Conservation (phyloP, 257 asterid species). For the Gentiana dahurica region DNA sequence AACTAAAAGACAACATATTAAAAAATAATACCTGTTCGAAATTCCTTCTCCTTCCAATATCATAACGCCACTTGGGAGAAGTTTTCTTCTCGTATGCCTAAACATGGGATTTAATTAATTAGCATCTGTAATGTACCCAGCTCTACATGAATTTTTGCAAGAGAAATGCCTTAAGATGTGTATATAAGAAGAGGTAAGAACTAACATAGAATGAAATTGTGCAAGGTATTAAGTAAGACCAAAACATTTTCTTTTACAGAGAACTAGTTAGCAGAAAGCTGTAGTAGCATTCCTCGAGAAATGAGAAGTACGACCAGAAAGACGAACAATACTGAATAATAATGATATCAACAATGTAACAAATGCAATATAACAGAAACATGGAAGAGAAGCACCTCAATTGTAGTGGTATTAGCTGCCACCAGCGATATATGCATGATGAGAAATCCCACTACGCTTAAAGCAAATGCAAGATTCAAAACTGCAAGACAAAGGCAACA, state of each 20-base stretch:
- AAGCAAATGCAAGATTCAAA: constrained; percentile 83
- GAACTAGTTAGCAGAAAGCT: background rate
- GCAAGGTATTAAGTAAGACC: background rate
- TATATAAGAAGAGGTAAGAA: background rate
- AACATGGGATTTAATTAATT: constrained; percentile 14
- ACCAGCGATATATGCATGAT: constrained; percentile 95
- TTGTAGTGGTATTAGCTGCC: constrained; percentile 84
- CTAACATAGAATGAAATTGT: background rate
- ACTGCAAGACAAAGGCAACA: constrained; percentile 37
- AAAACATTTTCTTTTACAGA: background rate
- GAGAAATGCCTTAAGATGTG: background rate
- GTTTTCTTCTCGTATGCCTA: constrained; percentile 95
- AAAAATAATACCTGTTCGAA: constrained; percentile 35
- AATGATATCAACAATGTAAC: background rate
- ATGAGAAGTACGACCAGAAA: background rate
- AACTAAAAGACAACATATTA: background rate
- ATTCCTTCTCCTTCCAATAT: constrained; percentile 85
- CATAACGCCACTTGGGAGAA: constrained; percentile 90
- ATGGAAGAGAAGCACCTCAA: constrained; percentile 56
- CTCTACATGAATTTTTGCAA: background rate
- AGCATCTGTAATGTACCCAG: background rate
- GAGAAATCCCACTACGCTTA: constrained; percentile 93
- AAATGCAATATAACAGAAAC: background rate
- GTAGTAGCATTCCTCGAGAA: background rate
- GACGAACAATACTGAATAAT: background rate